Percentiles rank a stretch among this genome's conserved stretches.
These are phyloP conservation scores for Silene noctiflora DNA, from an alignment of 179 eudicot species.

Conservation along the genomic window DNA sequence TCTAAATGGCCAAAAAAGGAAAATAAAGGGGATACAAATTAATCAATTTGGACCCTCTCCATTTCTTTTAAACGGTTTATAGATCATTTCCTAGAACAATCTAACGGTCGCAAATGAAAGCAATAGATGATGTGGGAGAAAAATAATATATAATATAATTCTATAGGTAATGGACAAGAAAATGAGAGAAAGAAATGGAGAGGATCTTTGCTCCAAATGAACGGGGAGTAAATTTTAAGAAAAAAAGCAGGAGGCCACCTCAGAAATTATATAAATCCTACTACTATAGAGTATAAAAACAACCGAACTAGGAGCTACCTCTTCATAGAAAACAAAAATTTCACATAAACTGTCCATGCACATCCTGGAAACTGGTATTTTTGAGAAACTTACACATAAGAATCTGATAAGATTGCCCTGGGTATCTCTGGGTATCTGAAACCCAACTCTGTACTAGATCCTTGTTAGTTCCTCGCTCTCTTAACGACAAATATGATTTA, in stretches of 20 bases:
- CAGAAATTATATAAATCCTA: neutral
- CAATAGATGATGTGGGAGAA: no score
- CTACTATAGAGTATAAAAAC: neutral
- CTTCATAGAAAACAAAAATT: neutral
- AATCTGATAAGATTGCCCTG: no score
- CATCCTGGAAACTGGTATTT: neutral
- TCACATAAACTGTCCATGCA: neutral
- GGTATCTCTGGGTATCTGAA: neutral
- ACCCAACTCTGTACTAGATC: neutral
- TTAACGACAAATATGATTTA: neutral
- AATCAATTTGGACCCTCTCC: no score
- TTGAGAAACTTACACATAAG: neutral
- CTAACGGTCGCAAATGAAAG: no score
- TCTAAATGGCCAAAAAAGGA: neutral
- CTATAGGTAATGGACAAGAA: no score
- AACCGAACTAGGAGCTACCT: neutral
- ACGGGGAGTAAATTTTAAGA: neutral
- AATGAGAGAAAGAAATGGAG: no score
- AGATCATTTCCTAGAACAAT: no score
- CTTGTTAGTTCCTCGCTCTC: neutral
- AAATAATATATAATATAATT: no score
- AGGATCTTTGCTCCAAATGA: no score
- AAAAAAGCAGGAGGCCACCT: constrained; percentile 5
- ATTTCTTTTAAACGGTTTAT: no score
- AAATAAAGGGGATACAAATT: neutral